Conservation (phyloP, 1,284 basidiomycete species). For the Afroboletus lepidellus region DNA sequence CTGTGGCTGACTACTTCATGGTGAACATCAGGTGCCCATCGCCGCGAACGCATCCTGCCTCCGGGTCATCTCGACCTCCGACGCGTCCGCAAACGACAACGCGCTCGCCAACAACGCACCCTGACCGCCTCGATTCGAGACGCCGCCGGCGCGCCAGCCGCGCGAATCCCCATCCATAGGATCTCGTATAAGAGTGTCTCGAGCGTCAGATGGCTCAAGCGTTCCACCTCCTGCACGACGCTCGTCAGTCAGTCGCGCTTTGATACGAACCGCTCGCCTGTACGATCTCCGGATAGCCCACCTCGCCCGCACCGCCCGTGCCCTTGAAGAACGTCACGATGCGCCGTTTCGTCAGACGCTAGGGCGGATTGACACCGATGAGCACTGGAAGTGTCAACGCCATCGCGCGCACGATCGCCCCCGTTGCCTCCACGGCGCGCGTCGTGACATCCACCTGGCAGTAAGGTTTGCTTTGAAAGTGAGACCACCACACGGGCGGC, state of each 20-base stretch:
- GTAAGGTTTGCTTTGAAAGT: constrained; percentile 43
- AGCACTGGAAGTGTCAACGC: constrained; percentile 42
- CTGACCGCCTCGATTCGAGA: constrained; percentile 37
- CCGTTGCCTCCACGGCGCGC: constrained; percentile 1
- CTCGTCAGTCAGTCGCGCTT: not conserved
- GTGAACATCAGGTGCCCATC: too few species aligned
- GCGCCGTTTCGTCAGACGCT: constrained; percentile 48
- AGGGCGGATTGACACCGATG: constrained; percentile 54
- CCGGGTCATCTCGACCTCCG: constrained; percentile 50
- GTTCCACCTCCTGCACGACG: constrained; percentile 40
- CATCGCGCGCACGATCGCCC: constrained; percentile 36
- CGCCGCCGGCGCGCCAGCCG: constrained; percentile 6
- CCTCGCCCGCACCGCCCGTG: not conserved
- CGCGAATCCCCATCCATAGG: constrained; percentile 36
- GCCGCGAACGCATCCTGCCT: not conserved
- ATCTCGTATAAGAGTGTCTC: constrained; percentile 49
- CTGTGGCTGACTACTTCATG: too few species aligned
- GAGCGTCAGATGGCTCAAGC: constrained; percentile 45
- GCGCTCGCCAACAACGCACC: constrained; percentile 48
- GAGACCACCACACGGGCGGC: constrained; percentile 37
- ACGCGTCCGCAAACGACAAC: constrained; percentile 46
- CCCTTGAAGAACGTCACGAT: constrained; percentile 41
- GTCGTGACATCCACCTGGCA: constrained; percentile 34
- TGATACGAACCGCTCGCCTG: constrained; percentile 25
- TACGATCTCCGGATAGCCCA: constrained; percentile 39